Base-by-base conservation (phyloP, 2,329 filamentous ascomycete genomes). In the Cladophialophora immunda region DNA sequence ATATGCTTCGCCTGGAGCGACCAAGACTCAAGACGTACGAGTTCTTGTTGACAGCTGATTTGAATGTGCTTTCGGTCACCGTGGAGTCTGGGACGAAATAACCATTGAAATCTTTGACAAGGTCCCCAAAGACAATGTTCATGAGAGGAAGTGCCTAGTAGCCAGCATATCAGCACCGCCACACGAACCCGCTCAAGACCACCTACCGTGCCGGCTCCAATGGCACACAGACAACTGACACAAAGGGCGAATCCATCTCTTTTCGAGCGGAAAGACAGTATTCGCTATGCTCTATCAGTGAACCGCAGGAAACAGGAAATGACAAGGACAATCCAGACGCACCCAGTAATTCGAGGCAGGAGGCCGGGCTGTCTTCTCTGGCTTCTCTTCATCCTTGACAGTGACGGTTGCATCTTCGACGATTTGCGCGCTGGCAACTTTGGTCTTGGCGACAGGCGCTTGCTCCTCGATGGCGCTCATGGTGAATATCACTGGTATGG, bases 121-220 rank as follows among this genome's bases (percentile, higher is more conserved):
- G 81, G 41, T 77, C 76, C 70, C 86, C 86, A 73, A 89, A 87
- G 6, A 89, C 79, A 45, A 89, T 78, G 41, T 87, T 86, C 85
- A 89, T 88, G 36, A 86, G 70, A 11, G 71, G 71, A 11, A 73
- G 56, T 15, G 67, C 64, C 57, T 71, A 19, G 9, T 17, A 32
- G 38, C 45, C 25, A 32, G 38, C 45, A 3, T 57, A 57, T 45
- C 62, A 67, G 34, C 19, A 17, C 55, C 25, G 19, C n/a, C 3
- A 19, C 2, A 3, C 19, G 57, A 50, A 30, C 36, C 17, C 7
- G 36, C 15, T 34, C 29, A n/a, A 17, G 30, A 13, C 17, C 27
- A 67, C 69, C 30, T 67, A 72, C 67, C 22, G 69, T 56, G 36
- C 71, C 72, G 5, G 72, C 65, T 8, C 65, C 72, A 53, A 73